These are phyloP conservation scores for Gypsophila paniculata DNA, from an alignment of 179 eudicot species.

Conservation along the genomic window DNA sequence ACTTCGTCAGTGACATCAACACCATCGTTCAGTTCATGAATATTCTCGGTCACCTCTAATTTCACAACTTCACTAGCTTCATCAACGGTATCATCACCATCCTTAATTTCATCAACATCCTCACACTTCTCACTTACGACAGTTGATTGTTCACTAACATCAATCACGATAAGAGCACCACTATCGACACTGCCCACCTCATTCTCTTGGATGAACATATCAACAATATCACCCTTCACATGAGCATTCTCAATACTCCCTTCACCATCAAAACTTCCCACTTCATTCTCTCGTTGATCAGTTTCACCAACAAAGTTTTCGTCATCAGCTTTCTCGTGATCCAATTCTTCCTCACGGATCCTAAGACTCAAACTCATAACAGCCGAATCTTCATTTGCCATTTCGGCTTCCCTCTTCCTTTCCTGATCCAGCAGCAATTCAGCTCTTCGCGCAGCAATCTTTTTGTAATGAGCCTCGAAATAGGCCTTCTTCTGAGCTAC, in stretches of 20 bases:
- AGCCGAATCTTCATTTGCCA: constrained; percentile 20
- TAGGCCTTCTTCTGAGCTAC: constrained; percentile 54
- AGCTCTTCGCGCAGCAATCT: constrained; percentile 38
- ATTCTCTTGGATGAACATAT: not conserved
- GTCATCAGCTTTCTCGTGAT: constrained; percentile 20
- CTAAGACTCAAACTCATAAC: constrained; percentile 23
- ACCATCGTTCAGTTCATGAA: constrained; percentile 17
- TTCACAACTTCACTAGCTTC: constrained; percentile 14
- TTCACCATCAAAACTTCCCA: constrained; percentile 14
- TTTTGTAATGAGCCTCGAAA: constrained; percentile 50
- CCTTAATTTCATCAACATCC: constrained; percentile 22
- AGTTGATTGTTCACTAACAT: not conserved
- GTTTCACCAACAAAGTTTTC: constrained; percentile 25
- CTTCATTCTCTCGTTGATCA: constrained; percentile 28
- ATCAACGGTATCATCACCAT: not conserved
- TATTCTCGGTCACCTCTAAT: constrained; percentile 9
- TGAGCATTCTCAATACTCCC: constrained; percentile 24
- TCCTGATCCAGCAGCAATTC: constrained; percentile 40
- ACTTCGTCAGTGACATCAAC: not conserved
- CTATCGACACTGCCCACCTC: constrained; percentile 8
- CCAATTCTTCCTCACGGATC: constrained; percentile 22
- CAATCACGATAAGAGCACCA: not conserved
- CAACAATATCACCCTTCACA: constrained; percentile 10
- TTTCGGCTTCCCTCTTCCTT: constrained; percentile 26
- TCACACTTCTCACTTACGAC: not conserved